phyloP scores from a whole-genome alignment of 2,329 filamentous ascomycete genomes.

The Waltergamsia citrina region DNA sequence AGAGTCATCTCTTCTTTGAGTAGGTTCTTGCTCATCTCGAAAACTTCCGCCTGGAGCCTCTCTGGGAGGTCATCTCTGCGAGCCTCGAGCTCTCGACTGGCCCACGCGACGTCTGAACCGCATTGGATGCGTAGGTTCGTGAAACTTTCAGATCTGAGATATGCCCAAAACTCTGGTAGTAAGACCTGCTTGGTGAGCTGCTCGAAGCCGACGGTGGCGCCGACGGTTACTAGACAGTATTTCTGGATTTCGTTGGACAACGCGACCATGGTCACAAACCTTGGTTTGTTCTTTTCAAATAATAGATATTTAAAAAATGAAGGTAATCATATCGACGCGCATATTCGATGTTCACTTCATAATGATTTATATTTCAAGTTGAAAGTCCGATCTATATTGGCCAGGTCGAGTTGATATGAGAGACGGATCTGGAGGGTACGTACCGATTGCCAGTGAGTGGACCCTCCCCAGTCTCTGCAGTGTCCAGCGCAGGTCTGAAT shows the following conservation, averaged over 20 bases:
- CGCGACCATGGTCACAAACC: too few species aligned
- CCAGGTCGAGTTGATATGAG: too few species aligned
- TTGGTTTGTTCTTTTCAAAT: too few species aligned
- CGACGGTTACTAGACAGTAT: constrained; percentile 84
- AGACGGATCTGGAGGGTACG: too few species aligned
- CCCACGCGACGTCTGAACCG: constrained; percentile 51
- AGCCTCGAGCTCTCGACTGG: constrained; percentile 11
- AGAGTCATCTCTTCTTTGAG: constrained; percentile 40
- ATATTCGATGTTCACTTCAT: not conserved
- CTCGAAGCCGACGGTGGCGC: constrained; percentile 80
- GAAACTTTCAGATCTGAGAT: constrained; percentile 51
- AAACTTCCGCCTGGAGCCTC: constrained; percentile 16
- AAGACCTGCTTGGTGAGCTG: constrained; percentile 60
- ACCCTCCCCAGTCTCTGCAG: too few species aligned
- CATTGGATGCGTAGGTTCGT: constrained; percentile 73
- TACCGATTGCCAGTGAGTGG: not conserved
- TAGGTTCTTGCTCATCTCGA: constrained; percentile 21
- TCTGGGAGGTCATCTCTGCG: constrained; percentile 13
- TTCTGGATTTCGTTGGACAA: constrained; percentile 10
- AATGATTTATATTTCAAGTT: too few species aligned
- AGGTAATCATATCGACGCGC: too few species aligned
- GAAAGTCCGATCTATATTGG: too few species aligned
- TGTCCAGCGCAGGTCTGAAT: too few species aligned
- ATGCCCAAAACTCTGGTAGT: constrained; percentile 48
- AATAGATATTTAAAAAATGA: too few species aligned